phyloP scores from a whole-genome alignment of 108 stramenopile genomes.

The Stephanodiscus triporus region DNA sequence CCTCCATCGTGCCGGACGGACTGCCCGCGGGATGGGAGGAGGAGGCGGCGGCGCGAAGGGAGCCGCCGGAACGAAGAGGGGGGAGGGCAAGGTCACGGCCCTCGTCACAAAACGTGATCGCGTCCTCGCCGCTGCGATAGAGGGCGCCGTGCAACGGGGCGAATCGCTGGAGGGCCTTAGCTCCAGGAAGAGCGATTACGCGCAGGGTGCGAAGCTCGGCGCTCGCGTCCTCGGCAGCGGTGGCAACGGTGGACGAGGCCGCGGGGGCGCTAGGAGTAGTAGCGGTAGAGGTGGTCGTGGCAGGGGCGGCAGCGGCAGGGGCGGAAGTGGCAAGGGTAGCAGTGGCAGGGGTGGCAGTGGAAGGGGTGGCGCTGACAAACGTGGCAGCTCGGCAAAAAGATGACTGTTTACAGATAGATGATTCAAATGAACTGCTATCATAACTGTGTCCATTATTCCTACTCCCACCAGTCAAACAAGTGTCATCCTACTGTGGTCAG shows the following conservation, averaged over 20 bases:
- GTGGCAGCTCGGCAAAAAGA: not conserved
- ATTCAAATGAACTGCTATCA: not conserved
- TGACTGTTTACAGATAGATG: not conserved
- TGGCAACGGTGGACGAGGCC: conserved; percentile 14
- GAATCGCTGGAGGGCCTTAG: conserved; percentile 82
- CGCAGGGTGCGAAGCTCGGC: conserved; percentile 55
- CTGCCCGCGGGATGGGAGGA: conserved; percentile 72
- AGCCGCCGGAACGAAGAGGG: conserved; percentile 26
- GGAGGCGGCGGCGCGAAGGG: conserved; percentile 9
- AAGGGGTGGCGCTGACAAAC: not conserved
- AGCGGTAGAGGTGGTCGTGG: conserved; percentile 21
- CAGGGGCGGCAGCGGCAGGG: conserved; percentile 8
- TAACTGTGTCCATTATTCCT: not conserved
- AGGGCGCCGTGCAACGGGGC: conserved; percentile 76
- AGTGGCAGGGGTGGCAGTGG: not conserved
- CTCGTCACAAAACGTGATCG: conserved; percentile 85
- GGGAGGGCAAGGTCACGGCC: conserved; percentile 83
- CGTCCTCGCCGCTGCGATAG: conserved; percentile 86
- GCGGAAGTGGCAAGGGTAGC: not conserved
- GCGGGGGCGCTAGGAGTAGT: not conserved
- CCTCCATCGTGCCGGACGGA: conserved; percentile 90
- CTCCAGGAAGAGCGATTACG: conserved; percentile 84
- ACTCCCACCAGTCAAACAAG: not conserved
- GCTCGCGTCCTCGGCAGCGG: conserved; percentile 15
- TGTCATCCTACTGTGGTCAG: no score